These are phyloP conservation scores for Dothidotthia symphoricarpi DNA, from an alignment of 2,329 filamentous ascomycete genomes.

Conservation along the genomic window DNA sequence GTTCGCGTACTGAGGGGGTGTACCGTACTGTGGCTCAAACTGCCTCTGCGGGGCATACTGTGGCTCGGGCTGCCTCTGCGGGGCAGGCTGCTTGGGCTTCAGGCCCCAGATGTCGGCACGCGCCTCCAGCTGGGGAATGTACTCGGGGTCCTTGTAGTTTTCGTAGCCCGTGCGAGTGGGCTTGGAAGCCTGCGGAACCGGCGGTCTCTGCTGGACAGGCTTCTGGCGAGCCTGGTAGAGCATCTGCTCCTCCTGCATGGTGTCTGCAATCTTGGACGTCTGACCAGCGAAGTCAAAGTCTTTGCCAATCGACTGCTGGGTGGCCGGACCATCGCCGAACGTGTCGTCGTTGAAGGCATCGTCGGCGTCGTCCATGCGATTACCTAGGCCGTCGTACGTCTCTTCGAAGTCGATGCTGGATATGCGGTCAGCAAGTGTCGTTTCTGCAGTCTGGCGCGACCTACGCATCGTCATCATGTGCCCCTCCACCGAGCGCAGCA, in stretches of 20 bases:
- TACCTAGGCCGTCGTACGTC: conserved; percentile 91
- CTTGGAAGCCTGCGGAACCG: conserved; percentile 50
- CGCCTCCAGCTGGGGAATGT: conserved; percentile 85
- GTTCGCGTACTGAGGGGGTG: conserved; percentile 14
- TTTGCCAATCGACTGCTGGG: conserved; percentile 65
- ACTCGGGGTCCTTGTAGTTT: conserved; percentile 80
- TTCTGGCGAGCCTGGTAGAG: conserved; percentile 74
- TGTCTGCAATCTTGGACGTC: conserved; percentile 81
- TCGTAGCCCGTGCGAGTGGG: conserved; percentile 83
- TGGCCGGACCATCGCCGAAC: conserved; percentile 59
- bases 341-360: conserved; percentile 98
- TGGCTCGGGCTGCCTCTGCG: conserved; percentile 31
- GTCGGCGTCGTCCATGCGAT: conserved; percentile 85
- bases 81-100: conserved; percentile 57
- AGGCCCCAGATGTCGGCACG: conserved; percentile 92
- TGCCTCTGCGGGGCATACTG: conserved; percentile 17
- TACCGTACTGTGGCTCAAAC: background rate
- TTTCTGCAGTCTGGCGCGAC: conserved; percentile 23
- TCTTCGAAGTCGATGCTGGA: conserved; percentile 86
- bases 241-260: conserved; percentile 86
- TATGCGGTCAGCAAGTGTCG: conserved; percentile 46
- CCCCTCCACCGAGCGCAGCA: conserved; percentile 67
- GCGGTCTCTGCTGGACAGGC: conserved; percentile 47
- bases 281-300: conserved; percentile 97
- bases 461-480: conserved; percentile 60